These are phyloP conservation scores for Magnusiomyces suaveolens DNA, from an alignment of 1,139 yeast genomes.

Conservation along the genomic window DNA sequence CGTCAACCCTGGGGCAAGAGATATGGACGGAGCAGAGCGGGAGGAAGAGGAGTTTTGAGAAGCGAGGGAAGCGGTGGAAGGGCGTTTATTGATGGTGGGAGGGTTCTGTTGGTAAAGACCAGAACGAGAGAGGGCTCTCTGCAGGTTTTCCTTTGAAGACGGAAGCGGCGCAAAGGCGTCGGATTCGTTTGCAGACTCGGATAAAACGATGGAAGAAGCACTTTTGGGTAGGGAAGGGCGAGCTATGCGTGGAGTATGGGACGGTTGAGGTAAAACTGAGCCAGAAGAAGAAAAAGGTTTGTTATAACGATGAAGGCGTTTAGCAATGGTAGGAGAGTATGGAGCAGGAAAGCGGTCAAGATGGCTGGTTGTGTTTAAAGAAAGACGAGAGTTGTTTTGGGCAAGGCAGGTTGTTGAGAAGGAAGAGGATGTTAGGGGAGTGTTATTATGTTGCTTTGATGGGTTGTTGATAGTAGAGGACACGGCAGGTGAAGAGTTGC, in stretches of 20 bases:
- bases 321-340: slow-evolving; percentile 4
- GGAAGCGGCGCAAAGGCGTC: slow-evolving; percentile 6
- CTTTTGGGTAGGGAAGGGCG: not conserved
- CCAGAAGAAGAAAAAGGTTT: not conserved
- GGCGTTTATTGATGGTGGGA: too few species aligned
- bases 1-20: slow-evolving; percentile 3
- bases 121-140: slow-evolving; percentile 1
- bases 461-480: not conserved
- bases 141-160: not conserved
- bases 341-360: not conserved
- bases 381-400: not conserved
- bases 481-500: not conserved
- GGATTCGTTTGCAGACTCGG: slow-evolving; percentile 3
- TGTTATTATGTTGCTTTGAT: not conserved
- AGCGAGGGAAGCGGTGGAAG: too few species aligned
- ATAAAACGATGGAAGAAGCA: not conserved
- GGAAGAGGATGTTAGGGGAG: not conserved
- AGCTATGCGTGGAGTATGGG: slow-evolving; percentile 9
- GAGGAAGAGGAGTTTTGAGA: slow-evolving; percentile 1
- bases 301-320: not conserved
- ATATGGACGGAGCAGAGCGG: slow-evolving; percentile 3
- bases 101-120: not conserved
- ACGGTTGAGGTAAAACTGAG: slow-evolving; percentile 5
- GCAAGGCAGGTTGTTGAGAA: not conserved
- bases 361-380: not conserved